These are phyloP conservation scores for Cruciata laevipes DNA, from an alignment of 257 asterid genomes.

Conservation along the genomic window DNA sequence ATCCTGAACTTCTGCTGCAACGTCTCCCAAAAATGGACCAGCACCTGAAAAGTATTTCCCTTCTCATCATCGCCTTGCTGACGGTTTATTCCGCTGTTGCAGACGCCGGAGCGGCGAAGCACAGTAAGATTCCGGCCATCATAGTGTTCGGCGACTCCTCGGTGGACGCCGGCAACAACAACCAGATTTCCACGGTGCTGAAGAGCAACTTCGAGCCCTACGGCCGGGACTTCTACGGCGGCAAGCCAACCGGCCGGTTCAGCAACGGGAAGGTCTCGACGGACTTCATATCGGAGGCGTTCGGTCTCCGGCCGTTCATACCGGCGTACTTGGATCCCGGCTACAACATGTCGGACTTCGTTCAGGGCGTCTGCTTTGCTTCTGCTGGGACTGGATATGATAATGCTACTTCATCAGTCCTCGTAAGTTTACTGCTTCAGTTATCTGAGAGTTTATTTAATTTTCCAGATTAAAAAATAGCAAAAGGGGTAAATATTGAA, in stretches of 20 bases:
- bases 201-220: conserved; percentile 85
- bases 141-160: conserved; percentile 93
- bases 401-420: conserved; percentile 66
- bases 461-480: too few species aligned
- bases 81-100: background rate
- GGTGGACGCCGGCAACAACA: conserved; percentile 86
- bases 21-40: background rate
- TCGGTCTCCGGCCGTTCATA: conserved; percentile 74
- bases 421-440: conserved; percentile 37
- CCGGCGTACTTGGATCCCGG: conserved; percentile 80
- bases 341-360: conserved; percentile 64
- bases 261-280: conserved; percentile 85
- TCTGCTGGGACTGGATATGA: conserved; percentile 90
- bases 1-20: background rate
- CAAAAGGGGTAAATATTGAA: too few species aligned
- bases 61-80: background rate
- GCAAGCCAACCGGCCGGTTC: conserved; percentile 72
- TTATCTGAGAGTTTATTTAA: too few species aligned
- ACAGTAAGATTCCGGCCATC: conserved; percentile 50
- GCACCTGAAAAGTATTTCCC: background rate
- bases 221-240: conserved; percentile 79
- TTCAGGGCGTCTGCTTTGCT: conserved; percentile 77
- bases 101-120: conserved; percentile 5
- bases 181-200: conserved; percentile 57
- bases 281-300: conserved; percentile 66